phyloP scores from a whole-genome alignment of 805 yeast genomes.

The Metschnikowia arizonensis region DNA sequence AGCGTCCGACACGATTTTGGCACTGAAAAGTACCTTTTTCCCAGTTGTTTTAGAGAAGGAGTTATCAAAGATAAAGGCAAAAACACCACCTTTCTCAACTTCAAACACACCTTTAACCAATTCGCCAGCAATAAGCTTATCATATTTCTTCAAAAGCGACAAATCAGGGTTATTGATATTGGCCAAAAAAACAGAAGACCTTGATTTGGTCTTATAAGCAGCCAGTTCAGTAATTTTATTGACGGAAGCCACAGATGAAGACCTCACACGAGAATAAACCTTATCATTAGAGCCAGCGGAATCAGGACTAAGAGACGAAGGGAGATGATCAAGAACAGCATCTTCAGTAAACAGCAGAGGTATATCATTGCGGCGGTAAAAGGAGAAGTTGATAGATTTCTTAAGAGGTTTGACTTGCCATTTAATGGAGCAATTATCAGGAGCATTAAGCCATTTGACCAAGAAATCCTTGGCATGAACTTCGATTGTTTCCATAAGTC shows the following conservation, averaged over 20 bases:
- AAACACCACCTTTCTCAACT: slow-evolving; percentile 63
- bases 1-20: slow-evolving; percentile 18
- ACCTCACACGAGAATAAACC: slow-evolving; percentile 18
- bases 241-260: slow-evolving; percentile 32
- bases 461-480: slow-evolving; percentile 85
- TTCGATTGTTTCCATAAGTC: slow-evolving; percentile 87
- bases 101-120: slow-evolving; percentile 57
- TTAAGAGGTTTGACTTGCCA: slow-evolving; percentile 80
- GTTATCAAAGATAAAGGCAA: slow-evolving; percentile 89
- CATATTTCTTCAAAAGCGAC: slow-evolving; percentile 55
- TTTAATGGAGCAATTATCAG: slow-evolving; percentile 58
- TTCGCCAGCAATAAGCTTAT: slow-evolving; percentile 50
- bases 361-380: slow-evolving; percentile 32
- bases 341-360: neutral
- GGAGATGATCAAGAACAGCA: neutral
- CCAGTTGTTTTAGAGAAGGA: slow-evolving; percentile 82
- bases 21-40: slow-evolving; percentile 70
- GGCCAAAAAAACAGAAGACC: slow-evolving; percentile 37
- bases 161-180: slow-evolving; percentile 40
- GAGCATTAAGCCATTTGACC: slow-evolving; percentile 85
- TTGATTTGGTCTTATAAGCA: slow-evolving; percentile 31
- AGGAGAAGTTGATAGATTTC: slow-evolving; percentile 39
- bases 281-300: neutral
- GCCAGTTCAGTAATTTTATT: slow-evolving; percentile 31
- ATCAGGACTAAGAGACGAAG: neutral